Conservation (phyloP, 2,329 filamentous ascomycete species). For the Lecanicillium sp. region DNA sequence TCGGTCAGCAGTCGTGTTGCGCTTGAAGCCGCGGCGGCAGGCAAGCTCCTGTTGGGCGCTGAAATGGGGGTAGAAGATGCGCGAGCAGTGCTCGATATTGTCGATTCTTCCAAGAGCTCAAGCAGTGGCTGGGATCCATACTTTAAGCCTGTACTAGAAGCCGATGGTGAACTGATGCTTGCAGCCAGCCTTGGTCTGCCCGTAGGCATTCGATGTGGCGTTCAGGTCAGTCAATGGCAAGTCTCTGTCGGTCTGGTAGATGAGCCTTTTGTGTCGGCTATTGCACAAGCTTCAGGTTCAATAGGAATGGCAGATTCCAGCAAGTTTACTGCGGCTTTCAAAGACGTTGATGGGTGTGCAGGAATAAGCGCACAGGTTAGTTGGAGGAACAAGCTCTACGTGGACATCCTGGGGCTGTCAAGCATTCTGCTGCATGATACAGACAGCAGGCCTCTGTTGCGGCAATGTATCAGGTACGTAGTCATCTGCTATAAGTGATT, state of each 20-base stretch:
- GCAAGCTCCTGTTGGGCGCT: slow-evolving; percentile 20
- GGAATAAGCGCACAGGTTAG: slow-evolving; percentile 19
- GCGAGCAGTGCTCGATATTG: slow-evolving; percentile 15
- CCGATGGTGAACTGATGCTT: slow-evolving; percentile 16
- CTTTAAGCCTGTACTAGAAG: slow-evolving; percentile 21
- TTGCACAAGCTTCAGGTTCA: slow-evolving; percentile 13
- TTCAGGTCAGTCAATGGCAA: slow-evolving; percentile 15
- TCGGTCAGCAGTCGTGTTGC: slow-evolving; percentile 14
- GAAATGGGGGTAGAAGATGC: slow-evolving; percentile 20
- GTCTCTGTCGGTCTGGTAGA: slow-evolving; percentile 15
- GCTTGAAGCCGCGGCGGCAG: slow-evolving; percentile 16
- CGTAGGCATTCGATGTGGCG: slow-evolving; percentile 16
- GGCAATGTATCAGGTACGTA: no score
- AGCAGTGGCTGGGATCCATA: slow-evolving; percentile 17
- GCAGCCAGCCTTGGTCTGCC: slow-evolving; percentile 20
- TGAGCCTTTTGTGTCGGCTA: slow-evolving; percentile 19
- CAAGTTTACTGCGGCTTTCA: slow-evolving; percentile 13
- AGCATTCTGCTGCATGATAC: background rate
- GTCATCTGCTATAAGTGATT: no score
- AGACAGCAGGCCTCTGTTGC: no score
- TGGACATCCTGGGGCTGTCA: slow-evolving; percentile 11
- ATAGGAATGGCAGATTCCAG: slow-evolving; percentile 7
- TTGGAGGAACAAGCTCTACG: slow-evolving; percentile 19
- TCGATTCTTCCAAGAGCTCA: slow-evolving; percentile 13
- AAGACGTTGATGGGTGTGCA: slow-evolving; percentile 14